phyloP scores from a whole-genome alignment of 345 rosid genomes.

The Litchi chinensis region DNA sequence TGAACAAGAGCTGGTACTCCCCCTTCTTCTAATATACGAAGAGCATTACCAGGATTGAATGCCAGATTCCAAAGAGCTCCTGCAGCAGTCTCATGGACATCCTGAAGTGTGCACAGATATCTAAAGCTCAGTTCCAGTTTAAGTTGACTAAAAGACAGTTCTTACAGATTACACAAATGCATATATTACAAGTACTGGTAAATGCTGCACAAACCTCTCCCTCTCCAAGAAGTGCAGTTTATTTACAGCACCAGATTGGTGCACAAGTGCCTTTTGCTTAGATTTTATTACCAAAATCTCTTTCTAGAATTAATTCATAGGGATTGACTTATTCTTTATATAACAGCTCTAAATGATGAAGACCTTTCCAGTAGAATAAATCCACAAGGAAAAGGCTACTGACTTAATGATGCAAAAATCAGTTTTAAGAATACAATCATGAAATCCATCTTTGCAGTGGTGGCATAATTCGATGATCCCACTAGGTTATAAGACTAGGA shows the following conservation, averaged over 20 bases:
- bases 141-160: background rate
- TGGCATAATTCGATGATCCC: background rate
- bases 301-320: background rate
- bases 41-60: slow-evolving; percentile 41
- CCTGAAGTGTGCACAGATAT: slow-evolving; percentile 28
- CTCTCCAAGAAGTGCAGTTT: background rate
- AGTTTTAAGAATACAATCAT: background rate
- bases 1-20: slow-evolving; percentile 45
- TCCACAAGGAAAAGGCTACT: background rate
- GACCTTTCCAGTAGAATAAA: slow-evolving; percentile 6
- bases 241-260: background rate
- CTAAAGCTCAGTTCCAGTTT: background rate
- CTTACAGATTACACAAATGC: slow-evolving; percentile 7
- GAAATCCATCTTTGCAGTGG: background rate
- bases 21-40: slow-evolving; percentile 42
- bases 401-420: background rate
- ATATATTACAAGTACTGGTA: background rate
- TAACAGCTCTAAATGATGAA: background rate
- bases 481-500: slow-evolving; percentile 4
- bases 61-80: slow-evolving; percentile 58
- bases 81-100: slow-evolving; percentile 58
- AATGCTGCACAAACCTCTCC: background rate
- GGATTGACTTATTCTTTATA: background rate
- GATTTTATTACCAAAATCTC: background rate
- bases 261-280: background rate